Percentiles rank a stretch among this genome's conserved stretches.
Conservation (phyloP, 345 rosid species). For the Arabidopsis arenosa region DNA sequence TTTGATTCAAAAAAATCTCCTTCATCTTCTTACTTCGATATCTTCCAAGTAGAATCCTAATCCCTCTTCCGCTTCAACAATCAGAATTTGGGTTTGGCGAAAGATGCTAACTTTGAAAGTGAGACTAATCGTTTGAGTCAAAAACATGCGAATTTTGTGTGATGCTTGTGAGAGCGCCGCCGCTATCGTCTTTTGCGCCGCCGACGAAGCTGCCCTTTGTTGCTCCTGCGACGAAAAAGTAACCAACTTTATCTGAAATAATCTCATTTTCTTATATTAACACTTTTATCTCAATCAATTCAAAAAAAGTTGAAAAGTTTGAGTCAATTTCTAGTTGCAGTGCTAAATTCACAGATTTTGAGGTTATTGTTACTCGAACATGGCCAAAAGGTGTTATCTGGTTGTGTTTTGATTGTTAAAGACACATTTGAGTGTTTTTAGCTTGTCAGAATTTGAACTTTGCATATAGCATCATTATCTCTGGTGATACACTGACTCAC, state of each 20-base stretch:
- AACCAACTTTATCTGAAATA: slow-evolving; percentile 1
- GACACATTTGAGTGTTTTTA: background rate
- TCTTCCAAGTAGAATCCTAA: background rate
- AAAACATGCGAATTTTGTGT: slow-evolving; percentile 76
- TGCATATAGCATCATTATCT: background rate
- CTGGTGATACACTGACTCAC: slow-evolving; percentile 8
- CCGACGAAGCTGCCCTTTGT: slow-evolving; percentile 90
- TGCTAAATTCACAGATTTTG: background rate
- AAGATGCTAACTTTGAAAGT: slow-evolving; percentile 28
- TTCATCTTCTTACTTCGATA: background rate
- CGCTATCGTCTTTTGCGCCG: slow-evolving; percentile 88
- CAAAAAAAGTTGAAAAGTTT: background rate
- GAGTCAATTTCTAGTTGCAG: background rate
- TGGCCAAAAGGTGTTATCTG: background rate
- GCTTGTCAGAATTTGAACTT: slow-evolving; percentile 13
- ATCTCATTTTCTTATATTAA: background rate
- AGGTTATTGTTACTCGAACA: background rate
- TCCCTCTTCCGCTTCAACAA: background rate
- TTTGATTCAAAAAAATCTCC: background rate
- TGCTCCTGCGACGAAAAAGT: slow-evolving; percentile 79
- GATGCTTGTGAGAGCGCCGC: slow-evolving; percentile 90
- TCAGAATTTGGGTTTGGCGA: slow-evolving; percentile 12
- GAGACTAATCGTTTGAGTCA: background rate
- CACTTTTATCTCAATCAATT: slow-evolving; percentile 5
- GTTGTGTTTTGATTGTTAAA: background rate